phyloP scores from a whole-genome alignment of 176 grass and related monocot species.

The Triticum turgidum region DNA sequence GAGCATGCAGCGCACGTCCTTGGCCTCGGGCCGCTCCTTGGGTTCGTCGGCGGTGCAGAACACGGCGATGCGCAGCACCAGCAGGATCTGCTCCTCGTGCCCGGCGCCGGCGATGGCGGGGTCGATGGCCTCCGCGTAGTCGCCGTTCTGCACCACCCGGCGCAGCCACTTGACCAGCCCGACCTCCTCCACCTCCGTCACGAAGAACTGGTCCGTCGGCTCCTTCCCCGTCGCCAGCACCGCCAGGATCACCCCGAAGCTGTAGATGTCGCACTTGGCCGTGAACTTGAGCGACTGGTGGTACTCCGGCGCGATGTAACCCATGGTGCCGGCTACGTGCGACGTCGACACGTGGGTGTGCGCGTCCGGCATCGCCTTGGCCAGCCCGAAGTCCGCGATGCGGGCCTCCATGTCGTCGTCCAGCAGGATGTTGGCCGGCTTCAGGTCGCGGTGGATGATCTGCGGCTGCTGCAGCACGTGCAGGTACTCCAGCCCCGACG shows the following conservation, averaged over 20 bases:
- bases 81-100: conserved; percentile 67
- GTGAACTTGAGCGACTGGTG: conserved; percentile 75
- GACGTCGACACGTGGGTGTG: conserved; percentile 52
- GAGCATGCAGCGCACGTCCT: conserved; percentile 67
- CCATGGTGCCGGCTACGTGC: conserved; percentile 65
- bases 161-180: conserved; percentile 65
- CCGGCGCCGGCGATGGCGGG: conserved; percentile 34
- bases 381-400: conserved; percentile 84
- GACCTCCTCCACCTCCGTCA: conserved; percentile 51
- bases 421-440: conserved; percentile 87
- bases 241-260: conserved; percentile 84
- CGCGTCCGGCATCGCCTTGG: conserved; percentile 60
- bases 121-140: conserved; percentile 48
- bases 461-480: conserved; percentile 64
- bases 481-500: conserved; percentile 76
- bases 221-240: conserved; percentile 79
- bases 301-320: conserved; percentile 95
- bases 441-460: conserved; percentile 87
- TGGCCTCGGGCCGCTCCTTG: conserved; percentile 57
- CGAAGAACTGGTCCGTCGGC: conserved; percentile 68
- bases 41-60: conserved; percentile 72
- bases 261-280: conserved; percentile 83
- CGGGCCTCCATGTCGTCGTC: conserved; percentile 77
- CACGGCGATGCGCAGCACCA: conserved; percentile 62
- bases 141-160: conserved; percentile 21